A percentile compares a stretch with the other conserved stretches of the same genome.
phyloP scores from a whole-genome alignment of 2,329 filamentous ascomycete species.

The Cladophialophora bantiana region DNA sequence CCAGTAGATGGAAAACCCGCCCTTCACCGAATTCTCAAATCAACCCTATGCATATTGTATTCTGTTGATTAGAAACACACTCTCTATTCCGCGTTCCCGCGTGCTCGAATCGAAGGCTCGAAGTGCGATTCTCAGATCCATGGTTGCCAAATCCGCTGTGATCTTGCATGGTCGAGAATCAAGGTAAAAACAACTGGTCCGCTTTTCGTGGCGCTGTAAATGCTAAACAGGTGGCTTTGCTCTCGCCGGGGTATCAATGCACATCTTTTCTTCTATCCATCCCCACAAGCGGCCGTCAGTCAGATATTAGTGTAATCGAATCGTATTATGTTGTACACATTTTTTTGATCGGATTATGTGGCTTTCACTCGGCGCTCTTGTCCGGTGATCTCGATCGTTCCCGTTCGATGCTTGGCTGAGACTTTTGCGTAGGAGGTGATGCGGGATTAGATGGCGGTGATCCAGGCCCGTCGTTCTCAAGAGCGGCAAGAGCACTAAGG shows the following conservation, averaged over 20 bases:
- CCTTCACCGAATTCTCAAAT: constrained; percentile 18
- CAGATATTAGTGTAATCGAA: constrained; percentile 36
- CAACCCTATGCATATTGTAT: constrained; percentile 28
- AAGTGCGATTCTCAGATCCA: constrained; percentile 22
- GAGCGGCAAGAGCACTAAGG: constrained; percentile 54
- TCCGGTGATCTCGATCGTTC: constrained; percentile 53
- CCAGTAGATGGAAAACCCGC: constrained; percentile 30
- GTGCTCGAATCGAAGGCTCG: constrained; percentile 29
- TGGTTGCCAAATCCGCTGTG: constrained; percentile 22
- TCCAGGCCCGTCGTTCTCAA: constrained; percentile 56
- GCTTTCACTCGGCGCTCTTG: constrained; percentile 42
- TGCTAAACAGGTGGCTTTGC: constrained; percentile 38
- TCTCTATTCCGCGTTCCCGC: constrained; percentile 33
- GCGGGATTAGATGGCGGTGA: constrained; percentile 58
- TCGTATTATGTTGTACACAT: constrained; percentile 41
- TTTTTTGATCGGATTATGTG: constrained; percentile 22
- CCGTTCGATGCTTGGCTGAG: constrained; percentile 54
- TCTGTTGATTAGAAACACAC: constrained; percentile 32
- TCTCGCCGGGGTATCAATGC: constrained; percentile 41
- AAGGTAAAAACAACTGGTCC: constrained; percentile 26
- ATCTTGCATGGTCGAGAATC: constrained; percentile 20
- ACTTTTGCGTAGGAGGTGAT: constrained; percentile 56
- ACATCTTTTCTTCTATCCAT: constrained; percentile 35
- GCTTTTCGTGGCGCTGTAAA: constrained; percentile 34
- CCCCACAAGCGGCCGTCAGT: constrained; percentile 40